These are phyloP conservation scores for Didymellaceae sp. DNA, from an alignment of 2,329 filamentous ascomycete genomes.

Conservation along the genomic window DNA sequence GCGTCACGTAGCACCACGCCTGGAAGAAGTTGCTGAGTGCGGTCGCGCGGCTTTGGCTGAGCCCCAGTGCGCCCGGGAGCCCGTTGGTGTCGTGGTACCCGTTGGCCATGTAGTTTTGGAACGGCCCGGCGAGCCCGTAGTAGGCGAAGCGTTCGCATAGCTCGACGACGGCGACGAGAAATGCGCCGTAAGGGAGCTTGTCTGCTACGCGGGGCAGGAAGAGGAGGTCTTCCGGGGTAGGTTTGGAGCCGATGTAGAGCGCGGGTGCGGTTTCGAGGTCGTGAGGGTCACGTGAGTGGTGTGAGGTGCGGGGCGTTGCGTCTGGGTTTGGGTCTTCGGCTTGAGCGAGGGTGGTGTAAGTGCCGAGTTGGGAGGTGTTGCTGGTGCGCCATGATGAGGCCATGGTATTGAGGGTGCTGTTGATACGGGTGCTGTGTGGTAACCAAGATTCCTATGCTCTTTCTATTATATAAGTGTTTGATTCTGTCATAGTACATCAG, in stretches of 20 bases:
- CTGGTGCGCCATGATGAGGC: constrained; percentile 28
- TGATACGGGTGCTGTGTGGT: not conserved
- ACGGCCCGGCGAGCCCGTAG: constrained; percentile 54
- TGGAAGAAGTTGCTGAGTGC: constrained; percentile 57
- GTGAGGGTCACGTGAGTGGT: constrained; percentile 17
- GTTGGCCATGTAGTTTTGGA: constrained; percentile 59
- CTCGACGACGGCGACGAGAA: constrained; percentile 57
- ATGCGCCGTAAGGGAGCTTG: constrained; percentile 54
- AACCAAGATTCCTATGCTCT: not conserved
- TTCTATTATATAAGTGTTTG: too few species aligned
- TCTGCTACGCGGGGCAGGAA: constrained; percentile 49
- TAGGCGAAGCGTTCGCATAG: constrained; percentile 58
- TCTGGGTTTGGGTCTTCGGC: constrained; percentile 28
- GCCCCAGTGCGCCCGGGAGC: constrained; percentile 50
- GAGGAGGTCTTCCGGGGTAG: constrained; percentile 35
- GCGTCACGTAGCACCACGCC: constrained; percentile 58
- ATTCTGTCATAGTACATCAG: not conserved
- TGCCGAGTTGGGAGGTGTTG: constrained; percentile 27
- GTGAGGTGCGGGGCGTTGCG: constrained; percentile 21
- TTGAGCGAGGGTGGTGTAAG: constrained; percentile 44
- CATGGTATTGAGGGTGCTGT: constrained; percentile 20
- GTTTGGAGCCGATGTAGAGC: constrained; percentile 29
- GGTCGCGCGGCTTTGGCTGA: constrained; percentile 53
- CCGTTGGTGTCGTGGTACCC: constrained; percentile 49
- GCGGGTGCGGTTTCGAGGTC: constrained; percentile 10